phyloP scores from a whole-genome alignment of 257 asterid species.

The Sherardia arvensis region DNA sequence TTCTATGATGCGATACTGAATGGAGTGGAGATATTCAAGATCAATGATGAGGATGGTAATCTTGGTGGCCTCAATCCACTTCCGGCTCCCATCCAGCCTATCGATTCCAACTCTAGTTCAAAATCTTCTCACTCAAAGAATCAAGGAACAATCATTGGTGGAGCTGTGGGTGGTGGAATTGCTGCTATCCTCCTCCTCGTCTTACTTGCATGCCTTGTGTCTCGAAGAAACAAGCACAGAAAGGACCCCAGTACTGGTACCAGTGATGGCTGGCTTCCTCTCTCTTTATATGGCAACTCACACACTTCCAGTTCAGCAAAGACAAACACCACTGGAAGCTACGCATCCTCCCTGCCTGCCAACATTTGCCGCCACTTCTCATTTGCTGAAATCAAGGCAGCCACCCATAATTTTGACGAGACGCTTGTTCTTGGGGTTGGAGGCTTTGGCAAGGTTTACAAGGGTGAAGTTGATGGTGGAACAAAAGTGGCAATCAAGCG shows the following conservation, averaged over 20 bases:
- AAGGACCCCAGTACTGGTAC: conserved; percentile 35
- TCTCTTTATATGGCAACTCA: conserved; percentile 78
- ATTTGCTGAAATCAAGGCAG: conserved; percentile 71
- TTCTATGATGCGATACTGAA: conserved; percentile 70
- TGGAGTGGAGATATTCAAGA: conserved; percentile 73
- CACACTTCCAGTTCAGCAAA: conserved; percentile 64
- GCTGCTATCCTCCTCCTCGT: conserved; percentile 55
- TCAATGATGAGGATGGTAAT: conserved; percentile 43
- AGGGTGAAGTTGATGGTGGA: conserved; percentile 82
- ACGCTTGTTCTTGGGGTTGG: conserved; percentile 78
- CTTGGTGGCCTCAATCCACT: conserved; percentile 84
- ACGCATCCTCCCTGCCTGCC: conserved; percentile 77
- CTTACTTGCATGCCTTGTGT: conserved; percentile 34
- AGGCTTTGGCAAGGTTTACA: conserved; percentile 79
- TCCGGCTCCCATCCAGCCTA: conserved; percentile 37
- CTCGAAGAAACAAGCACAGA: conserved; percentile 27
- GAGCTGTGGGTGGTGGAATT: conserved; percentile 75
- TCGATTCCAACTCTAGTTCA: conserved; percentile 13
- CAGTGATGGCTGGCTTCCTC: conserved; percentile 88
- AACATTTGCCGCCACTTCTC: conserved; percentile 88
- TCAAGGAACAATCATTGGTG: conserved; percentile 46
- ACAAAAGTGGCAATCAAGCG: conserved; percentile 88
- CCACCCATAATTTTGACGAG: conserved; percentile 76
- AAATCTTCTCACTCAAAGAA: conserved; percentile 29
- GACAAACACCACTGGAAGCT: conserved; percentile 77